These are phyloP conservation scores for Licmophora abbreviata DNA, from an alignment of 108 stramenopile species.

Conservation along the genomic window DNA sequence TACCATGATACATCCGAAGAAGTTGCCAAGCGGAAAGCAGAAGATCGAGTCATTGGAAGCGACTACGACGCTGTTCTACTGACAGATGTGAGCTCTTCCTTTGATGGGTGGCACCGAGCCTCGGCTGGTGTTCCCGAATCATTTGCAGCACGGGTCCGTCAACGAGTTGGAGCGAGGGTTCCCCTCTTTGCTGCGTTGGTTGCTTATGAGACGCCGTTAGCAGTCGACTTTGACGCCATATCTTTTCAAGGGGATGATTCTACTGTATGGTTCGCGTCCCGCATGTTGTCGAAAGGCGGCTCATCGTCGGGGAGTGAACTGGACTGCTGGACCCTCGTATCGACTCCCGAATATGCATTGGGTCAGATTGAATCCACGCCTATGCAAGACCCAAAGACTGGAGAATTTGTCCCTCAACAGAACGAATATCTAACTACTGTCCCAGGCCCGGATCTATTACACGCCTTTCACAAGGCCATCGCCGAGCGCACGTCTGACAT, in stretches of 20 bases:
- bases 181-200: constrained; percentile 58
- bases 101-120: constrained; percentile 56
- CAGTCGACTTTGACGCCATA: constrained; percentile 25
- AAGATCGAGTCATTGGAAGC: constrained; percentile 2
- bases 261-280: constrained; percentile 48
- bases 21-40: constrained; percentile 1
- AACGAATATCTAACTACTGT: constrained; percentile 32
- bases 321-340: constrained; percentile 58
- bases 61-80: constrained; percentile 50
- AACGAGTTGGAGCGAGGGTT: constrained; percentile 23
- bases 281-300: constrained; percentile 38
- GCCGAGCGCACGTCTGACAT: constrained; percentile 1
- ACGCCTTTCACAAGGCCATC: constrained; percentile 26
- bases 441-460: constrained; percentile 32
- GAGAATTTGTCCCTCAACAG: constrained; percentile 47
- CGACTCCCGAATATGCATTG: constrained; percentile 48
- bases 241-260: constrained; percentile 17
- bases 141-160: constrained; percentile 25
- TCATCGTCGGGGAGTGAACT: constrained; percentile 1
- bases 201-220: constrained; percentile 22
- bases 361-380: constrained; percentile 36
- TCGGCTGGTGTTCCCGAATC: constrained; percentile 45
- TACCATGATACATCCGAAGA: constrained; percentile 51
- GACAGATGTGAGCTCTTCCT: constrained; percentile 43
- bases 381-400: constrained; percentile 53